Conservation (phyloP, 306 rosid species). For the Sechiopsis laciniata region DNA sequence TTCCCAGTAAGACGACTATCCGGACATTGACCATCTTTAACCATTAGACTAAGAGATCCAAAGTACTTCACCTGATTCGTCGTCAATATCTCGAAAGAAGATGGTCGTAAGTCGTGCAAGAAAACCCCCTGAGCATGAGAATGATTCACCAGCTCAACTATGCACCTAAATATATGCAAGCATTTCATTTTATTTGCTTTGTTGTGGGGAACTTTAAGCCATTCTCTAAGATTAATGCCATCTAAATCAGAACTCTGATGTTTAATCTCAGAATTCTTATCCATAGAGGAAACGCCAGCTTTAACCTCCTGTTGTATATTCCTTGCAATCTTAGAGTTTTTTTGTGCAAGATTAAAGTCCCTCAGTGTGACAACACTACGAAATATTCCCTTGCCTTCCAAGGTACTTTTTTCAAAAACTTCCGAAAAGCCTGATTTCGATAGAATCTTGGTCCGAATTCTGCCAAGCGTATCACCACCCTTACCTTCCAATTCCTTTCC, state of each 20-base stretch:
- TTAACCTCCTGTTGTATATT: slow-evolving; percentile 31
- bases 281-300: slow-evolving; percentile 34
- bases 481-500: slow-evolving; percentile 40
- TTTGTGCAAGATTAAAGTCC: slow-evolving; percentile 33
- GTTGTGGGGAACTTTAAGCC: slow-evolving; percentile 51
- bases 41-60: slow-evolving; percentile 40
- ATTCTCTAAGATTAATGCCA: slow-evolving; percentile 69
- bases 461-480: slow-evolving; percentile 43
- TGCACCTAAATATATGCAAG: slow-evolving; percentile 57
- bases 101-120: slow-evolving; percentile 58
- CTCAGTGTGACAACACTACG: slow-evolving; percentile 43
- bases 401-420: slow-evolving; percentile 60
- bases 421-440: slow-evolving; percentile 87
- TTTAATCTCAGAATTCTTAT: slow-evolving; percentile 27
- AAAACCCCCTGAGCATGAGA: slow-evolving; percentile 61
- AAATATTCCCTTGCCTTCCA: slow-evolving; percentile 76
- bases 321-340: slow-evolving; percentile 39
- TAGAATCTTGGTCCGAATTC: slow-evolving; percentile 67
- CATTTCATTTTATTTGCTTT: slow-evolving; percentile 51
- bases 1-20: slow-evolving; percentile 39
- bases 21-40: slow-evolving; percentile 36
- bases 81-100: slow-evolving; percentile 52
- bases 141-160: slow-evolving; percentile 64
- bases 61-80: slow-evolving; percentile 56
- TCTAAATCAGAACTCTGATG: slow-evolving; percentile 36